phyloP scores from a whole-genome alignment of 2,329 filamentous ascomycete species.

The Didymella exigua region DNA sequence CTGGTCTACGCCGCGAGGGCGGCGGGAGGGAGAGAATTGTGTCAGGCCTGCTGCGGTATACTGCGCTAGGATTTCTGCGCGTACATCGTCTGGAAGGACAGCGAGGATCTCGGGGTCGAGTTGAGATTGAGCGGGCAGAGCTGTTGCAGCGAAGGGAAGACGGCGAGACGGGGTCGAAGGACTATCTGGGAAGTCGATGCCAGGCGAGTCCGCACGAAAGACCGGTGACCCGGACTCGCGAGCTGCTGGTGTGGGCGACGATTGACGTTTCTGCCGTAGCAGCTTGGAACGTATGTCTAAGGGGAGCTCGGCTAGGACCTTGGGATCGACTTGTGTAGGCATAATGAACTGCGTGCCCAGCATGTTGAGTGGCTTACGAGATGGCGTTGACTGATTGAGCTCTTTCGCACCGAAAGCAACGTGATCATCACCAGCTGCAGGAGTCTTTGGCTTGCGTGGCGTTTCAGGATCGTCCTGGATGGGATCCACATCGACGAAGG shows the following conservation, averaged over 20 bases:
- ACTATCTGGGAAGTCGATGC: background rate
- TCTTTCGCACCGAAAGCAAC: constrained; percentile 46
- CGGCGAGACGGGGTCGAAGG: constrained; percentile 26
- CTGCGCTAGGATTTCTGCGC: constrained; percentile 77
- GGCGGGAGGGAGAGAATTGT: constrained; percentile 37
- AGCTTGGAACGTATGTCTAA: constrained; percentile 80
- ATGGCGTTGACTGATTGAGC: constrained; percentile 55
- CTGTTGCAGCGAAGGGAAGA: constrained; percentile 38
- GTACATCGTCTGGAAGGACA: constrained; percentile 83
- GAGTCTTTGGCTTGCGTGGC: constrained; percentile 39
- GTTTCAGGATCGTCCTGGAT: constrained; percentile 56
- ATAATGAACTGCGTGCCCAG: constrained; percentile 91
- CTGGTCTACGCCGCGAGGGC: constrained; percentile 45
- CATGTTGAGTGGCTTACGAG: constrained; percentile 74
- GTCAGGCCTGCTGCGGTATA: constrained; percentile 57
- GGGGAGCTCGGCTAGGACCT: constrained; percentile 83
- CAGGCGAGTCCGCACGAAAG: background rate
- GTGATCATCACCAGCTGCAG: constrained; percentile 33
- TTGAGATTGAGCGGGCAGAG: constrained; percentile 70
- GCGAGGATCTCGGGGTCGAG: constrained; percentile 84
- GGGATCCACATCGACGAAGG: constrained; percentile 44
- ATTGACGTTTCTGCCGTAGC: constrained; percentile 49
- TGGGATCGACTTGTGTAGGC: constrained; percentile 79
- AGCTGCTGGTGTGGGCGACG: constrained; percentile 34
- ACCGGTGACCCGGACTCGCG: background rate